A percentile compares a stretch with the other conserved stretches of the same genome.
Evolutionary conservation across 1,139 yeast genomes (phyloP).

Genomic region (Sugiyamaella novakii): DNA sequence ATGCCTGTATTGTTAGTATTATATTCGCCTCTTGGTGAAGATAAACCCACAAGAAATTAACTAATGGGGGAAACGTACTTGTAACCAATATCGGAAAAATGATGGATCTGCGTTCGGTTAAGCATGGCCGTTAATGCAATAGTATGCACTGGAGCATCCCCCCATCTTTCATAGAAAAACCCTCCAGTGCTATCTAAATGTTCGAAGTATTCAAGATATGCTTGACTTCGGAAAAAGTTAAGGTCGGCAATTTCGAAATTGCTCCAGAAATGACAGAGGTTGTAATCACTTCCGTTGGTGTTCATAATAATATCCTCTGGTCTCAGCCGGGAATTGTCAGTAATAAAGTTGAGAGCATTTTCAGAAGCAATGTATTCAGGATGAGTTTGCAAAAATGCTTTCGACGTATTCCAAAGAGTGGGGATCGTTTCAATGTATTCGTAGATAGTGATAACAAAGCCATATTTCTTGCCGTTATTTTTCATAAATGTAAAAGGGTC

Average conservation of each 20-base stretch:
- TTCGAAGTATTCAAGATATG: slow-evolving; percentile 68
- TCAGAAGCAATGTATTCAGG: slow-evolving; percentile 69
- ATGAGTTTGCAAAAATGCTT: slow-evolving; percentile 58
- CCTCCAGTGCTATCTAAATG: slow-evolving; percentile 75
- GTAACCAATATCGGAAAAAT: slow-evolving; percentile 91
- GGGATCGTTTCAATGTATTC: slow-evolving; percentile 87
- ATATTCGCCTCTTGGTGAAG: too few species aligned
- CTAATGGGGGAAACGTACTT: slow-evolving; percentile 38
- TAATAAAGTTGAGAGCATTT: slow-evolving; percentile 68
- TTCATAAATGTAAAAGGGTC: slow-evolving; percentile 88
- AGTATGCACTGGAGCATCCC: slow-evolving; percentile 96
- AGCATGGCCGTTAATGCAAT: slow-evolving; percentile 70
- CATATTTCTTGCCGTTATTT: slow-evolving; percentile 71
- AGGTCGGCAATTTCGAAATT: slow-evolving; percentile 87
- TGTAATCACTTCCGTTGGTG: slow-evolving; percentile 56
- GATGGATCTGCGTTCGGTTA: slow-evolving; percentile 71
- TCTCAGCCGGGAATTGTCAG: slow-evolving; percentile 51
- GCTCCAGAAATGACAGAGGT: slow-evolving; percentile 94
- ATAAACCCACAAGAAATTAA: too few species aligned
- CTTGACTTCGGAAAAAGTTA: slow-evolving; percentile 74
- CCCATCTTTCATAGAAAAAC: slow-evolving; percentile 89
- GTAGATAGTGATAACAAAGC: slow-evolving; percentile 75
- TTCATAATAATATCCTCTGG: slow-evolving; percentile 45
- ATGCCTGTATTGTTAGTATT: slow-evolving; percentile 49
- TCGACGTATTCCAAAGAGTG: slow-evolving; percentile 76